Conservation (phyloP, 371 early-diverging fungal genomes). For the Coemansia sp. region DNA sequence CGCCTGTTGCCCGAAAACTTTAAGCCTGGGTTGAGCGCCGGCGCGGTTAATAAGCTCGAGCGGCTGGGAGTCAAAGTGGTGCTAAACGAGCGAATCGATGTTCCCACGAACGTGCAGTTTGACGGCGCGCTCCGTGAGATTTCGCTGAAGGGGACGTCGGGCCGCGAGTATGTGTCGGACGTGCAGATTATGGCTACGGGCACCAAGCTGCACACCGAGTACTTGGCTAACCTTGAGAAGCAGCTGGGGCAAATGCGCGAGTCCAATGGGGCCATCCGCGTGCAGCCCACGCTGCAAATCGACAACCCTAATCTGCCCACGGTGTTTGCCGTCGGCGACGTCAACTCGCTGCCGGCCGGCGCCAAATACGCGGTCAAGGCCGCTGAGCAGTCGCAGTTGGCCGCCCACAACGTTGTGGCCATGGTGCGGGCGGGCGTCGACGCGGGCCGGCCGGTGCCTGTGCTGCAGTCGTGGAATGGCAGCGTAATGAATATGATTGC, state of each 20-base stretch:
- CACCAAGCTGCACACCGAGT: constrained; percentile 29
- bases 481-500: constrained; percentile 13
- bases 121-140: constrained; percentile 20
- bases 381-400: constrained; percentile 40
- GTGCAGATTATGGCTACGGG: constrained; percentile 59
- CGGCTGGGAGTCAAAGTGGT: constrained; percentile 53
- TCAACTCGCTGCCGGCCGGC: constrained; percentile 54
- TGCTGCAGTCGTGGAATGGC: constrained; percentile 19
- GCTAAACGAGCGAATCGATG: constrained; percentile 53
- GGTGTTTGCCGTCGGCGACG: constrained; percentile 64
- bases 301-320: constrained; percentile 36
- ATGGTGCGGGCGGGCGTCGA: constrained; percentile 24
- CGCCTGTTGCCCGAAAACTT: constrained; percentile 49
- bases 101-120: constrained; percentile 25
- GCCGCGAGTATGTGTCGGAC: constrained; percentile 52
- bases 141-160: constrained; percentile 29
- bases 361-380: constrained; percentile 54
- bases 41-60: constrained; percentile 25
- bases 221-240: constrained; percentile 27
- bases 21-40: constrained; percentile 28
- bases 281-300: constrained; percentile 59
- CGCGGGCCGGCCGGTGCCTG: neutral
- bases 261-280: constrained; percentile 39
- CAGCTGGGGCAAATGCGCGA: constrained; percentile 9
- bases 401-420: constrained; percentile 51